These are phyloP conservation scores for Didymella pomorum DNA, from an alignment of 2,329 filamentous ascomycete genomes.

Conservation along the genomic window DNA sequence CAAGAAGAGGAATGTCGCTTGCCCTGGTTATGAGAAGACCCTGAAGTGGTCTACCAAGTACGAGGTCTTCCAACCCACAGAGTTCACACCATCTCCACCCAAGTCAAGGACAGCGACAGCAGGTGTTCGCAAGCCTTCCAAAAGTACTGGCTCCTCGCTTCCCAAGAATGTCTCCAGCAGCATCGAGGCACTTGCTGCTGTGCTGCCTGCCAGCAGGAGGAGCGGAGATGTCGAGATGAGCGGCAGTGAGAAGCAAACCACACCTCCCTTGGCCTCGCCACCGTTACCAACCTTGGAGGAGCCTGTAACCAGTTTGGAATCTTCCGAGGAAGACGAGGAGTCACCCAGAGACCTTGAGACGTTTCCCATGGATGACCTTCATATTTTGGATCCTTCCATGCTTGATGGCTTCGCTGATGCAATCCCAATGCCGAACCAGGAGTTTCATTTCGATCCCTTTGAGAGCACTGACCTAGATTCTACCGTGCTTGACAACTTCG, in stretches of 20 bases:
- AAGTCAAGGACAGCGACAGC: slow-evolving; percentile 24
- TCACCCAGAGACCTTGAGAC: slow-evolving; percentile 37
- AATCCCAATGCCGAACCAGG: slow-evolving; percentile 33
- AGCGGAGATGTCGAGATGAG: slow-evolving; percentile 24
- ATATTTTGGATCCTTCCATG: slow-evolving; percentile 33
- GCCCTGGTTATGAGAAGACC: slow-evolving; percentile 58
- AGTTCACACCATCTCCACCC: slow-evolving; percentile 31
- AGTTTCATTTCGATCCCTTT: slow-evolving; percentile 38
- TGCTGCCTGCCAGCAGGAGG: slow-evolving; percentile 44
- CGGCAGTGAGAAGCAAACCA: slow-evolving; percentile 24
- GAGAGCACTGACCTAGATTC: slow-evolving; percentile 41
- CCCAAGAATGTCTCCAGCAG: slow-evolving; percentile 44
- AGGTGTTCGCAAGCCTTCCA: slow-evolving; percentile 17
- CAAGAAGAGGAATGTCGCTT: slow-evolving; percentile 53
- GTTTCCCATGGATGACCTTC: slow-evolving; percentile 37
- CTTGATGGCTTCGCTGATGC: slow-evolving; percentile 37
- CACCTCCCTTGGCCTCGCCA: slow-evolving; percentile 31
- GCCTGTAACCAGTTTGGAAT: slow-evolving; percentile 27
- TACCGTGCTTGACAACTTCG: slow-evolving; percentile 9
- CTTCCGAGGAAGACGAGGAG: slow-evolving; percentile 38
- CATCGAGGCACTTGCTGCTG: slow-evolving; percentile 49
- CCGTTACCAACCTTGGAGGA: slow-evolving; percentile 29
- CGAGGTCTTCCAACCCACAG: slow-evolving; percentile 53
- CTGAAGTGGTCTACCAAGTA: slow-evolving; percentile 60
- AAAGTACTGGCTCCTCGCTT: slow-evolving; percentile 26